These are phyloP conservation scores for Lactarius indigo DNA, from an alignment of 768 basidiomycete genomes.

Conservation along the genomic window DNA sequence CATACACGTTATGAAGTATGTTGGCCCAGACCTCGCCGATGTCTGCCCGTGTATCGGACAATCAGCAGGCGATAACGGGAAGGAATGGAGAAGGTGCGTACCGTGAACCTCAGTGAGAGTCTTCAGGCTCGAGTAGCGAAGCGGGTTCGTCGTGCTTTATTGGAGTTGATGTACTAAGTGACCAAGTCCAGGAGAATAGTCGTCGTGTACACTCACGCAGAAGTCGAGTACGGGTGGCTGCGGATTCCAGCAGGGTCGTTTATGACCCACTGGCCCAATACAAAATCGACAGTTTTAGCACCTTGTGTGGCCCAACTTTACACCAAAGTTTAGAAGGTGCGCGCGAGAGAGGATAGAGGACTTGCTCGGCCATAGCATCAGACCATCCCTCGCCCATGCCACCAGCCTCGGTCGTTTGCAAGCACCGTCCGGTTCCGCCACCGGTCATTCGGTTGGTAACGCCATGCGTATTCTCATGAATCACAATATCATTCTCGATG, in stretches of 20 bases:
- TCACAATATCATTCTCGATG: slow-evolving; percentile 55
- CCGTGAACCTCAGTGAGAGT: slow-evolving; percentile 45
- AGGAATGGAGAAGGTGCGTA: slow-evolving; percentile 29
- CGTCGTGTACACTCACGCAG: slow-evolving; percentile 36
- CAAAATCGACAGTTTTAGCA: slow-evolving; percentile 34
- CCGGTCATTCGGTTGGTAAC: slow-evolving; percentile 44
- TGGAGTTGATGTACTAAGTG: not conserved
- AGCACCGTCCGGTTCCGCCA: slow-evolving; percentile 55
- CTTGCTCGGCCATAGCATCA: slow-evolving; percentile 37
- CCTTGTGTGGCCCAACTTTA: slow-evolving; percentile 39
- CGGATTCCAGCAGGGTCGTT: slow-evolving; percentile 52
- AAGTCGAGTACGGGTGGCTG: slow-evolving; percentile 55
- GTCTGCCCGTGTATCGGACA: slow-evolving; percentile 26
- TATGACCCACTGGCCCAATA: slow-evolving; percentile 52
- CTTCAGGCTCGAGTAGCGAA: slow-evolving; percentile 40
- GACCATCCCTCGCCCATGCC: slow-evolving; percentile 76
- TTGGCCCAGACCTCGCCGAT: slow-evolving; percentile 61
- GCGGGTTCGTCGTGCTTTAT: slow-evolving; percentile 37
- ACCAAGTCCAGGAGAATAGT: slow-evolving; percentile 27
- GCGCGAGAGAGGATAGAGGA: not conserved
- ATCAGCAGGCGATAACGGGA: not conserved
- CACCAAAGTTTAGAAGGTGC: slow-evolving; percentile 9
- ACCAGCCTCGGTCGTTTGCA: slow-evolving; percentile 59
- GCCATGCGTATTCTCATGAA: slow-evolving; percentile 44
- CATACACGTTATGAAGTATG: slow-evolving; percentile 39